phyloP scores from a whole-genome alignment of 805 yeast genomes.

The Metschnikowia reukaufii region DNA sequence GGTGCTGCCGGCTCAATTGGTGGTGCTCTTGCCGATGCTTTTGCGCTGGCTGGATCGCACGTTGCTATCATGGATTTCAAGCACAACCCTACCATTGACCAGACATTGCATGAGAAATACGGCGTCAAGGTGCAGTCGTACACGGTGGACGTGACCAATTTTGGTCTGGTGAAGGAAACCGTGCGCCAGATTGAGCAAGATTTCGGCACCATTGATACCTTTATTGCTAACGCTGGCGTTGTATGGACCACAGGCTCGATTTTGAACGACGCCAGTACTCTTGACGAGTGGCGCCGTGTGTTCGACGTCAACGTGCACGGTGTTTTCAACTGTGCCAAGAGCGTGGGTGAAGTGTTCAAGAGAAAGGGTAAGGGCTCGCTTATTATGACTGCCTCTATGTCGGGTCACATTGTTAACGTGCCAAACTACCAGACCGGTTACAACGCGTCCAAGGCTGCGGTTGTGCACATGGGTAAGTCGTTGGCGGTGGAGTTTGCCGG shows the following conservation, averaged over 20 bases:
- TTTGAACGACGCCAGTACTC: slow-evolving; percentile 45
- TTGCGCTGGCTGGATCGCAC: slow-evolving; percentile 64
- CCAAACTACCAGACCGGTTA: slow-evolving; percentile 79
- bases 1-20: slow-evolving; percentile 36
- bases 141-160: slow-evolving; percentile 55
- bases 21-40: slow-evolving; percentile 28
- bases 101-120: slow-evolving; percentile 42
- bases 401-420: slow-evolving; percentile 81
- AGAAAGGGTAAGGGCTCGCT: slow-evolving; percentile 75
- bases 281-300: slow-evolving; percentile 67
- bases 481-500: slow-evolving; percentile 26
- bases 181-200: slow-evolving; percentile 56
- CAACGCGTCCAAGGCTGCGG: slow-evolving; percentile 25
- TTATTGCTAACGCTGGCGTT: slow-evolving; percentile 86
- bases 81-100: slow-evolving; percentile 28
- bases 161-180: slow-evolving; percentile 48
- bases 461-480: slow-evolving; percentile 23
- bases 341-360: slow-evolving; percentile 70
- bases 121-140: slow-evolving; percentile 64
- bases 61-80: slow-evolving; percentile 45
- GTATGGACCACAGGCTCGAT: slow-evolving; percentile 48
- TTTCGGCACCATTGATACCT: slow-evolving; percentile 77
- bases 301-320: slow-evolving; percentile 48
- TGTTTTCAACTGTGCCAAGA: slow-evolving; percentile 57
- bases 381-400: slow-evolving; percentile 85